These are phyloP conservation scores for Chlorophyllum brunneum DNA, from an alignment of 768 basidiomycete species.

Conservation along the genomic window DNA sequence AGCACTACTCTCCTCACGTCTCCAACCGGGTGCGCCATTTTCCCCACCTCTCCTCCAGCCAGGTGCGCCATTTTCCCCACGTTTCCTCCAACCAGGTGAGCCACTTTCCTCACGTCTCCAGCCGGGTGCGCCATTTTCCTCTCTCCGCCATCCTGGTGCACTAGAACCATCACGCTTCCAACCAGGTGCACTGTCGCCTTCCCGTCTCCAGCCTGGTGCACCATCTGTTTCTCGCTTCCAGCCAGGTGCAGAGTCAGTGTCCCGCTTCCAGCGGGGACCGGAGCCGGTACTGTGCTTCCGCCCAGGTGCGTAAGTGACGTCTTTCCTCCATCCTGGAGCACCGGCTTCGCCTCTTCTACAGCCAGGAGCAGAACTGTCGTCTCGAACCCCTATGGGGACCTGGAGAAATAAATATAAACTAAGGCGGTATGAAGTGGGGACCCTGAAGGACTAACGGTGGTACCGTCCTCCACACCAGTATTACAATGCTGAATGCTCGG, in stretches of 20 bases:
- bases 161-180: too few relatives aligned
- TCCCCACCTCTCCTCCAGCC: not conserved
- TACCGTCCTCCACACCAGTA: not conserved
- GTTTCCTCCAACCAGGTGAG: not conserved
- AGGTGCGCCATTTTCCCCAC: too few relatives aligned
- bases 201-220: not conserved
- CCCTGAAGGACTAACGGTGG: not conserved
- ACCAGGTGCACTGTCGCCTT: not conserved
- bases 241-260: not conserved
- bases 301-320: not conserved
- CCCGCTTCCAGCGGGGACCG: constrained; percentile 1
- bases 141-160: constrained; percentile 4
- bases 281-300: not conserved
- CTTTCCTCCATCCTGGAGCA: not conserved
- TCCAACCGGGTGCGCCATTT: not conserved
- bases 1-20: not conserved
- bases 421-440: not conserved
- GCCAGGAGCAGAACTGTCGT: not conserved
- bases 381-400: not conserved
- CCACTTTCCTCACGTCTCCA: not conserved
- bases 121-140: too few relatives aligned
- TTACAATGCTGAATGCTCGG: not conserved
- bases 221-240: not conserved
- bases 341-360: not conserved
- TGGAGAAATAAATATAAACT: not conserved